These are phyloP conservation scores for Gentiana dahurica DNA, from an alignment of 257 asterid species.

Conservation along the genomic window DNA sequence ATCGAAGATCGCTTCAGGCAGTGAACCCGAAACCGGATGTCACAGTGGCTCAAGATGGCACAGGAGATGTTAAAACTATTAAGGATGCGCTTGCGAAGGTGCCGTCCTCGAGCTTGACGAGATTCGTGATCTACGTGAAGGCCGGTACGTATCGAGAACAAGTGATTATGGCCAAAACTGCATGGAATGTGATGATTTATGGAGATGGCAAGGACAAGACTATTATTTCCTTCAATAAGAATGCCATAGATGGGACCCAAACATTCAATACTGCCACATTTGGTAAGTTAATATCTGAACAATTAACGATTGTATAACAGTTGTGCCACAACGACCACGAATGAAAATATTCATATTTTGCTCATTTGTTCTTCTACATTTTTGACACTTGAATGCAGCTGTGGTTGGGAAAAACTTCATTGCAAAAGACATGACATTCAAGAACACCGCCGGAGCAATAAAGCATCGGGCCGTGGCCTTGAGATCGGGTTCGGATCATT, in stretches of 20 bases:
- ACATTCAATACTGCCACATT: constrained; percentile 53
- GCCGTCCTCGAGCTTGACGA: constrained; percentile 17
- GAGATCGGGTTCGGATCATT: constrained; percentile 20
- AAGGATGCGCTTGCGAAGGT: constrained; percentile 39
- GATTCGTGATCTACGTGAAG: constrained; percentile 42
- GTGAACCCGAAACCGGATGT: constrained; percentile 36
- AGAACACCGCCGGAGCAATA: constrained; percentile 27
- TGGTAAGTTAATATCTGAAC: constrained; percentile 18
- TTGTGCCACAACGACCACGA: background rate
- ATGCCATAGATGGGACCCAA: constrained; percentile 35
- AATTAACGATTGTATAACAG: too few relatives aligned
- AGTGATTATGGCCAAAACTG: constrained; percentile 28
- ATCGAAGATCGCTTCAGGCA: constrained; percentile 48
- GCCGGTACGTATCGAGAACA: constrained; percentile 45
- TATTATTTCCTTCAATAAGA: constrained; percentile 34
- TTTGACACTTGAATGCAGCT: constrained; percentile 7
- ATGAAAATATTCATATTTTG: too few relatives aligned
- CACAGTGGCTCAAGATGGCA: constrained; percentile 70
- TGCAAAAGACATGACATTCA: constrained; percentile 23
- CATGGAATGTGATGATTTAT: constrained; percentile 48
- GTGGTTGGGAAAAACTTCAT: constrained; percentile 21
- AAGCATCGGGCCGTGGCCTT: constrained; percentile 39
- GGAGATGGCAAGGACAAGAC: constrained; percentile 78
- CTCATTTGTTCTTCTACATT: background rate
- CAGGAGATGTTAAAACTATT: constrained; percentile 50